phyloP scores from a whole-genome alignment of 345 rosid species.

The Lepidium aucheri region DNA sequence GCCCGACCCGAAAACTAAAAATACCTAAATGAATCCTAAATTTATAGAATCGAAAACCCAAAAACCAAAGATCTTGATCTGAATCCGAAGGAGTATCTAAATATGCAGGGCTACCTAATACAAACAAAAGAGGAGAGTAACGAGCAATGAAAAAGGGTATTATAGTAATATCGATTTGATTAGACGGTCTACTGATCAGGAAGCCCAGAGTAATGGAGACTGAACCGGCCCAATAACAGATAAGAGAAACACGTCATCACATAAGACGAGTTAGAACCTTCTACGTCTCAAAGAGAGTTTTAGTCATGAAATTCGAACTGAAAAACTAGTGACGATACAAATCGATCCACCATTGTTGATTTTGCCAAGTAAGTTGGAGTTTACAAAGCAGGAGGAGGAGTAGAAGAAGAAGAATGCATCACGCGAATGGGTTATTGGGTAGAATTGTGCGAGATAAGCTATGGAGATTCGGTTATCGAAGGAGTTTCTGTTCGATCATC shows the following conservation, averaged over 20 bases:
- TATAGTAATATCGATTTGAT: not conserved
- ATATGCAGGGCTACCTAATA: too few relatives aligned
- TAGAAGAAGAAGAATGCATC: constrained; percentile 26
- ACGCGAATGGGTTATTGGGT: constrained; percentile 21
- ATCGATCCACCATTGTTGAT: constrained; percentile 16
- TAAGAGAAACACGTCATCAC: constrained; percentile 2
- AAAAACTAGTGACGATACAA: constrained; percentile 9
- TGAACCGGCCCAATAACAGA: not conserved
- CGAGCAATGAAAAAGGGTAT: not conserved
- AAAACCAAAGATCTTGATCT: too few relatives aligned
- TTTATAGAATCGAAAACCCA: too few relatives aligned
- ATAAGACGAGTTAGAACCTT: not conserved
- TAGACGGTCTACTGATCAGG: not conserved
- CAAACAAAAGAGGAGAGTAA: not conserved
- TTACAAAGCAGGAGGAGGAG: not conserved
- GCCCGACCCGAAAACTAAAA: too few relatives aligned
- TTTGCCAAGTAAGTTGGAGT: constrained; percentile 12
- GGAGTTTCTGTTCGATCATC: constrained; percentile 36
- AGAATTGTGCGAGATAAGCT: constrained; percentile 25
- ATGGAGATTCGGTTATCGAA: constrained; percentile 7
- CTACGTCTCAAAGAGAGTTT: not conserved
- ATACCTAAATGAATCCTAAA: too few relatives aligned
- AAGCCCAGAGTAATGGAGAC: not conserved
- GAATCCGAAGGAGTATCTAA: too few relatives aligned
- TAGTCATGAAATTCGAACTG: not conserved